Conservation (phyloP, 306 rosid genomes). For the Macrotyloma uniflorum region DNA sequence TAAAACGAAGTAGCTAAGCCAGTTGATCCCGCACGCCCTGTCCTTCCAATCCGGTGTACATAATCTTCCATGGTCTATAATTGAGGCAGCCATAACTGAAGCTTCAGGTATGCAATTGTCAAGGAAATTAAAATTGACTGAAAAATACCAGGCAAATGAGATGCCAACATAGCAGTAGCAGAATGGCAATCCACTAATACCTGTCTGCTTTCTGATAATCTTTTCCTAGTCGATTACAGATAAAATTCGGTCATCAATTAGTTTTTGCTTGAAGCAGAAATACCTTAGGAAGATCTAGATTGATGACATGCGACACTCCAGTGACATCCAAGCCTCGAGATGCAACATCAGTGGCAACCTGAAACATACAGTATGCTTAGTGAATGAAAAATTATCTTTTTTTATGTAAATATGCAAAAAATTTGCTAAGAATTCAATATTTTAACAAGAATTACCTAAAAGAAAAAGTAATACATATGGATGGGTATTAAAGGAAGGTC, state of each 20-base stretch:
- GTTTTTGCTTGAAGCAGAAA: slow-evolving; percentile 17
- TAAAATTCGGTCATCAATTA: slow-evolving; percentile 28
- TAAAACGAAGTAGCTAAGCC: slow-evolving; percentile 81
- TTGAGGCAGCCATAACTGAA: slow-evolving; percentile 77
- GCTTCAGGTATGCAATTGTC: slow-evolving; percentile 73
- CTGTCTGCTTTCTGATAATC: slow-evolving; percentile 30
- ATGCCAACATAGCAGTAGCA: slow-evolving; percentile 50
- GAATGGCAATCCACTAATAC: slow-evolving; percentile 41
- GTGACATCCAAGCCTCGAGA: slow-evolving; percentile 95
- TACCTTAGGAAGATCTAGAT: slow-evolving; percentile 97
- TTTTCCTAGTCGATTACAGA: slow-evolving; percentile 29
- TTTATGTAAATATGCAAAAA: neutral
- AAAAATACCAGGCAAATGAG: slow-evolving; percentile 52
- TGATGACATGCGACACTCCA: slow-evolving; percentile 87
- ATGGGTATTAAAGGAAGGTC: slow-evolving; percentile 19
- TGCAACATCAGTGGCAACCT: slow-evolving; percentile 95
- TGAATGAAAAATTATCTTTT: neutral
- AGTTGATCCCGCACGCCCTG: slow-evolving; percentile 88
- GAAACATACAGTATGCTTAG: slow-evolving; percentile 23
- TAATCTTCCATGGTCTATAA: slow-evolving; percentile 97
- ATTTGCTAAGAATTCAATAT: neutral
- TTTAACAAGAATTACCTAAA: slow-evolving; percentile 17
- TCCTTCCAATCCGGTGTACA: slow-evolving; percentile 92
- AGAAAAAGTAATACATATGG: slow-evolving; percentile 1
- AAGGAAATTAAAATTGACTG: slow-evolving; percentile 58